Base-by-base conservation (phyloP, 106 monocot genomes). In the Acorus gramineus region DNA sequence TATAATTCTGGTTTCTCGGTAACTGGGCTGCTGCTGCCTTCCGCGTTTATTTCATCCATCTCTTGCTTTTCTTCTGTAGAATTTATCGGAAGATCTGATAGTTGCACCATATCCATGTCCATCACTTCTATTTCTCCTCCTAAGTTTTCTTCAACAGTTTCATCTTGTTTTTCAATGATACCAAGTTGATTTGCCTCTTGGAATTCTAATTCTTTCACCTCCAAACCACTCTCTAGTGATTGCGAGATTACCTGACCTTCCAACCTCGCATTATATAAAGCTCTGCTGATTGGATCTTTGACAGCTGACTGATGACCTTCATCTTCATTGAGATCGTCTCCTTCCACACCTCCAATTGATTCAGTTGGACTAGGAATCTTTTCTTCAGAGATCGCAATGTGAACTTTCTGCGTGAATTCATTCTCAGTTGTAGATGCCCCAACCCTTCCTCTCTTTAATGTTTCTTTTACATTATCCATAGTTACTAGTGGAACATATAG, bases 291-390 rank as follows among this genome's bases (percentile, higher is more conserved):
- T 54, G 50, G 28, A 14, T 56, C 51, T 11, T 11, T 4, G 51
- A 44, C 4, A 55, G 46, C 63, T 66, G 14, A 28, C 56, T 67
- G 53, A 63, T 14, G 42, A 63, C 75, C 63, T 42, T 46, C 55
- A 51, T 11, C 56, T 8, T 11, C 5, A 54, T 55, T 2, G 14
- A 14, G n/a, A 54, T 2, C 45, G 4, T 59, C 56, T 42, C 50
- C 69, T 49, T 63, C 11, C 5, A 6, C 28, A 28, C 28, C 28
- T 28, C 28, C 28, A 28, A 28, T 28, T 28, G 28, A 28, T 28
- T 28, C 28, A 28, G 28, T 28, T 28, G 28, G 28, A 28, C 28
- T 12, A 68, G 51, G 6, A 63, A 13, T 12, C 53, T 68, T 62
- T 43, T 69, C 66, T 7, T 66, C 53, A 13, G 44, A 55, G 54